Percentiles rank a stretch among this genome's conserved stretches.
Conservation (phyloP, 1,284 basidiomycete species). For the Malassezia obtusa region DNA sequence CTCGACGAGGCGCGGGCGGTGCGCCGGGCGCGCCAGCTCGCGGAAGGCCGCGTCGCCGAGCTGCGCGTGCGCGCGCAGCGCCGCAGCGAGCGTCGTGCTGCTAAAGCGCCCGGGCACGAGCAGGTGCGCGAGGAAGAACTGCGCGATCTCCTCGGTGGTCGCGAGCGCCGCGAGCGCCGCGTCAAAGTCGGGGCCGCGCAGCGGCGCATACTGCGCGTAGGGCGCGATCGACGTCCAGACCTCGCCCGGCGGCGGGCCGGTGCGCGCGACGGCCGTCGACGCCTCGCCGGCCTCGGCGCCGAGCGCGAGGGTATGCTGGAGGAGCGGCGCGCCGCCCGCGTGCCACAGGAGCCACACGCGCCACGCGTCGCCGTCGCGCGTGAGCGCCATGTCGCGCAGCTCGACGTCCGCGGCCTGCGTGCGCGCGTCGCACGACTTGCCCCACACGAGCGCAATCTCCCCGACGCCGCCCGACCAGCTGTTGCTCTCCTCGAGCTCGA, state of each 20-base stretch:
- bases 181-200: constrained; percentile 35
- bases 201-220: constrained; percentile 24
- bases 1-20: constrained; percentile 19
- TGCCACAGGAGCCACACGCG: constrained; percentile 42
- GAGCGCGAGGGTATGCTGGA: constrained; percentile 14
- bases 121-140: constrained; percentile 32
- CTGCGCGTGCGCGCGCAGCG: constrained; percentile 13
- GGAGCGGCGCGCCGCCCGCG: constrained; percentile 25
- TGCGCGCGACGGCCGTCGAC: constrained; percentile 7
- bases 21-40: constrained; percentile 16
- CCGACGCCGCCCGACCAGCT: constrained; percentile 32
- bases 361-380: constrained; percentile 20
- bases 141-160: constrained; percentile 19
- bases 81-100: constrained; percentile 19
- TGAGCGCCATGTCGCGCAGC: constrained; percentile 33
- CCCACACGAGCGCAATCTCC: constrained; percentile 34
- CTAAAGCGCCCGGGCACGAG: constrained; percentile 37
- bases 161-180: constrained; percentile 24
- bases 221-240: constrained; percentile 29
- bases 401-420: constrained; percentile 31
- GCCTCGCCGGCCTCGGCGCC: constrained; percentile 14
- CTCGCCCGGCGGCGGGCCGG: constrained; percentile 18
- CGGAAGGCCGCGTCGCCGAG: constrained; percentile 18
- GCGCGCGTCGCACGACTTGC: constrained; percentile 30
- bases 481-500: constrained; percentile 33